Evolutionary conservation across 148 eudicot species (phyloP).

Genomic region (Chenopodium berlandieri): DNA sequence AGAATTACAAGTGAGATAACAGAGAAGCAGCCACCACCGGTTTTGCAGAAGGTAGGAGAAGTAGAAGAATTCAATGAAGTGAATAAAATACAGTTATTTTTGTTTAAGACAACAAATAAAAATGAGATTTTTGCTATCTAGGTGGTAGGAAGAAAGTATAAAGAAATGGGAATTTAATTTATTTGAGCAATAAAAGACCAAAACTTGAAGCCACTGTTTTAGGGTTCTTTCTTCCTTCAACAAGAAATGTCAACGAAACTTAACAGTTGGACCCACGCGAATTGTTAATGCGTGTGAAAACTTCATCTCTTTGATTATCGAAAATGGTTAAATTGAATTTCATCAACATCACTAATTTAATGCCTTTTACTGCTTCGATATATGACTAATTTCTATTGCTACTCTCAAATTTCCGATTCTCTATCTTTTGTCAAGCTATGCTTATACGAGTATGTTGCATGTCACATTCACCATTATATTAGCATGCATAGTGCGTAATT

Average conservation of each 20-base stretch:
- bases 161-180: neutral
- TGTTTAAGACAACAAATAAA: neutral
- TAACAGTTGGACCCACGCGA: neutral
- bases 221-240: constrained; percentile 3
- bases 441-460: too few relatives aligned
- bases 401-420: too few relatives aligned
- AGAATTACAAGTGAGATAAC: constrained; percentile 3
- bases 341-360: too few relatives aligned
- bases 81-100: constrained; percentile 17
- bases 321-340: too few relatives aligned
- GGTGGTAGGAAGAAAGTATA: neutral
- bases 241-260: constrained; percentile 17
- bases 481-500: too few relatives aligned
- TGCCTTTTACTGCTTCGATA: too few relatives aligned
- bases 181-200: constrained; percentile 1
- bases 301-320: neutral
- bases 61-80: constrained; percentile 7
- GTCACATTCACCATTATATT: too few relatives aligned
- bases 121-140: neutral
- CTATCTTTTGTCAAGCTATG: too few relatives aligned
- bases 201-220: constrained; percentile 22
- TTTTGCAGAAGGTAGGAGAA: constrained; percentile 13
- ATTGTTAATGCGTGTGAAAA: neutral
- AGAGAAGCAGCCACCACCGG: neutral
- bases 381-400: too few relatives aligned